Base-by-base conservation (phyloP, 108 stramenopile species). In the Nitzschia palea region DNA sequence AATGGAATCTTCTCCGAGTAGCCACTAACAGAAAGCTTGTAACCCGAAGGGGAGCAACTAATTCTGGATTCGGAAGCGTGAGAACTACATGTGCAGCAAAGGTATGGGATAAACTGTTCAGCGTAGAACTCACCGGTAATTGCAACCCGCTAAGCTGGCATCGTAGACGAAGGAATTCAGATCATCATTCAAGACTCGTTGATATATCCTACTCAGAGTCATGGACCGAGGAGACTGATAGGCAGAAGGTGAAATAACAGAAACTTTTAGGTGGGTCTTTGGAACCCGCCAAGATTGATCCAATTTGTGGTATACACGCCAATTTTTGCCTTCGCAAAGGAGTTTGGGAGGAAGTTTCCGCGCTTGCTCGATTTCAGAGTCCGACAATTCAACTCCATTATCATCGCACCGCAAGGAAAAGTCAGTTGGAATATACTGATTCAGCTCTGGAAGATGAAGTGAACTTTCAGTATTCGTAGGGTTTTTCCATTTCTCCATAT, bases 111-210 rank as follows among this genome's bases (percentile, higher is more conserved):
- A 3, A 1, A 2, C 27, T 3, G 1, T 12, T 1, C 23, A 22
- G 25, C 23, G n/a, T 9, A 31, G 6, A 2, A 44, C 67, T 68
- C 28, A 65, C 63, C 73, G 47, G 63, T 91, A 91, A 65, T 74
- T 87, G 65, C 89, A 88, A 4, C 94, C 94, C 4, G 94, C 94
- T 8, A 95, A 47, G 47, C 82, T 84, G n/a, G 94, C 94, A 73
- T 95, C 94, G 59, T 95, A 95, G 0, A 90, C 85, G 50, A 79
- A 88, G 0, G 84, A 87, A 45, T 95, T 95, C 33, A 95, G 63
- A 69, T 91, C 91, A 55, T 95, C 94, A 14, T 76, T 89, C 56
- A 95, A 63, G 8, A 95, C 81, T 47, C 85, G 74, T 57, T 88
- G 82, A 57, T 84, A 95, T 17, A 95, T 79, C 4, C 94, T 81